Percentiles rank a stretch among this genome's conserved stretches.
Evolutionary conservation across 1,284 basidiomycete species (phyloP).

Genomic region (Fomitiporia mediterranea): DNA sequence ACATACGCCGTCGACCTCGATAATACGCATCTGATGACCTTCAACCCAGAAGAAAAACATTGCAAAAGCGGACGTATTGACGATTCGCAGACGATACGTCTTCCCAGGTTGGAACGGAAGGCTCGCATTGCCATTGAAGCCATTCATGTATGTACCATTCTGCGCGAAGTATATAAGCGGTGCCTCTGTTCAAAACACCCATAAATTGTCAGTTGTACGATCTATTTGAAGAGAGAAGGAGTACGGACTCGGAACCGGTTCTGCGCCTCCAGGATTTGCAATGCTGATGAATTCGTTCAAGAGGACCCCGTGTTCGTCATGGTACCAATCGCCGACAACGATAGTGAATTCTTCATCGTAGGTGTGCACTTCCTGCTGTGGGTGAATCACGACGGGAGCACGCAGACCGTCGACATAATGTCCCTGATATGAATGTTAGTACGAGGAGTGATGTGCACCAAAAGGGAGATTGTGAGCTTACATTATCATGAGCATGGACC

Average conservation of each 20-base stretch:
- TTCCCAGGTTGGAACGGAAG: constrained; percentile 80
- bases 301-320: constrained; percentile 64
- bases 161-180: constrained; percentile 83
- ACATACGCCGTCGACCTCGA: constrained; percentile 83
- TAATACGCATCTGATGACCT: constrained; percentile 86
- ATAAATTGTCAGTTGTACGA: neutral
- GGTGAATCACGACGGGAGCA: constrained; percentile 74
- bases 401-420: constrained; percentile 89
- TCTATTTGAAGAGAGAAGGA: neutral
- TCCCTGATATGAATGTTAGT: constrained; percentile 42
- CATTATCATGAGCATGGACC: constrained; percentile 73
- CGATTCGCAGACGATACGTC: constrained; percentile 71
- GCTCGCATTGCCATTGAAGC: constrained; percentile 84
- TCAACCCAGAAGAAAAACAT: constrained; percentile 88
- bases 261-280: constrained; percentile 77
- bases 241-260: constrained; percentile 71
- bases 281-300: constrained; percentile 71
- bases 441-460: neutral
- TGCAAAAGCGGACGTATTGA: constrained; percentile 74
- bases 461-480: constrained; percentile 29
- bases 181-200: constrained; percentile 50
- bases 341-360: constrained; percentile 95
- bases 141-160: constrained; percentile 66
- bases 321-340: constrained; percentile 83
- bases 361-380: constrained; percentile 49